Base-by-base conservation (phyloP, 75 land plant species). In the Pinus taeda region DNA sequence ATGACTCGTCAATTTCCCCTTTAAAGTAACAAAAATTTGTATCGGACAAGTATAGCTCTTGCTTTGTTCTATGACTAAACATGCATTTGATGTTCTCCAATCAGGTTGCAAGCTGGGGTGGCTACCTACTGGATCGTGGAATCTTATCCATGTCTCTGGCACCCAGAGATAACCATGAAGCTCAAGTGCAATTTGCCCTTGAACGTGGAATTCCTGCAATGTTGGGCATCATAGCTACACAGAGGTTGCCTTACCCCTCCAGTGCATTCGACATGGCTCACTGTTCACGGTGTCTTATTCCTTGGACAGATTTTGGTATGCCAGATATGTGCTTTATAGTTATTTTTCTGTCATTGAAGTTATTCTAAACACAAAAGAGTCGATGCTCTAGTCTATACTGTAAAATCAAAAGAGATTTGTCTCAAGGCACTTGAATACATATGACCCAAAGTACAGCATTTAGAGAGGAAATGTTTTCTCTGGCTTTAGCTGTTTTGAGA, bases 101-200 rank as follows among this genome's bases (percentile, higher is more conserved):
- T 77, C 81, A 79, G 81, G 81, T 79, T 29, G 81, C 81, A 33
- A 79, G 81, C 30, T 79, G 81, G 81, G 80, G 81, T 24, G 81
- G 81, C n/a, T 75, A 42, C 53, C 57, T 79, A 18, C 63, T 79
- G 18, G 81, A 79, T 59, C 42, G 79, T 33, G 77, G 56, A 3
- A 61, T 79, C 79, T 30, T 79, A 59, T 36, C 81, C 42, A 79
- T 79, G 81, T 79, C 81, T 0, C 57, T 79, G 78, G 81, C 81
- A 75, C 81, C 81, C 20, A 55, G 79, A 76, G 81, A 79, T 77
- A 76, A 79, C 58, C 79, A 78, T 57, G 79, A 78, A 75, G 79
- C 79, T 33, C 79, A 78, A 75, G 79, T 78, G 30, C 79, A 79
- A 56, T 79, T 79, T 42, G 79, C 81, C 60, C 74, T 79, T 45